Conservation (phyloP, 2,329 filamentous ascomycete genomes). For the Neofusicoccum sp. region DNA sequence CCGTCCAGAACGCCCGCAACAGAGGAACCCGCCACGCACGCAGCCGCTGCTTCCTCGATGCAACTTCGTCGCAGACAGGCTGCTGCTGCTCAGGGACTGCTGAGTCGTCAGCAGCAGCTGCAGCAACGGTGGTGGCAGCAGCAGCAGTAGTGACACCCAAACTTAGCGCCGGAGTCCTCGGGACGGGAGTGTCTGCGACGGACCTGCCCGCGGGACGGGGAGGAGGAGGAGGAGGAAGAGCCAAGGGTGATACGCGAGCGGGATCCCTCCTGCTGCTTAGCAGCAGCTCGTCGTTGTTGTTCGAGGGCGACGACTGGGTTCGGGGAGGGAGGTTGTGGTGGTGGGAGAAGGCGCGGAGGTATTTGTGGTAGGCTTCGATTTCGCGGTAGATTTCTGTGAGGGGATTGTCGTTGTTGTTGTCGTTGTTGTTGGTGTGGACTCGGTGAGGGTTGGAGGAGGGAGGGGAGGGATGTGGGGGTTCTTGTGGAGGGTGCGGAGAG, state of each 20-base stretch:
- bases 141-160: not conserved
- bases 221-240: not conserved
- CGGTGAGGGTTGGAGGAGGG: not conserved
- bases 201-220: not conserved
- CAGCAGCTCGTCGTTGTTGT: not conserved
- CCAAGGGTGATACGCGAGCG: not conserved
- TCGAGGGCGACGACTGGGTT: not conserved
- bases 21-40: too few species aligned
- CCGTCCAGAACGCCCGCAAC: not conserved
- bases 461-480: not conserved
- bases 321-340: not conserved
- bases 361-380: not conserved
- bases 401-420: not conserved
- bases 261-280: not conserved
- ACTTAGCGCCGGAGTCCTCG: too few species aligned
- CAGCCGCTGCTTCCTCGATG: too few species aligned
- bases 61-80: too few species aligned
- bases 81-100: not conserved
- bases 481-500: not conserved
- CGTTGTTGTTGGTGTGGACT: not conserved
- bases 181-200: not conserved
- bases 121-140: not conserved
- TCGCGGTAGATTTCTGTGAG: not conserved
- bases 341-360: not conserved
- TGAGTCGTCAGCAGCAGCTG: not conserved